Percentiles rank a stretch among this genome's conserved stretches.
These are phyloP conservation scores for Paecilomyces formosus DNA, from an alignment of 2,329 filamentous ascomycete genomes.

Conservation along the genomic window DNA sequence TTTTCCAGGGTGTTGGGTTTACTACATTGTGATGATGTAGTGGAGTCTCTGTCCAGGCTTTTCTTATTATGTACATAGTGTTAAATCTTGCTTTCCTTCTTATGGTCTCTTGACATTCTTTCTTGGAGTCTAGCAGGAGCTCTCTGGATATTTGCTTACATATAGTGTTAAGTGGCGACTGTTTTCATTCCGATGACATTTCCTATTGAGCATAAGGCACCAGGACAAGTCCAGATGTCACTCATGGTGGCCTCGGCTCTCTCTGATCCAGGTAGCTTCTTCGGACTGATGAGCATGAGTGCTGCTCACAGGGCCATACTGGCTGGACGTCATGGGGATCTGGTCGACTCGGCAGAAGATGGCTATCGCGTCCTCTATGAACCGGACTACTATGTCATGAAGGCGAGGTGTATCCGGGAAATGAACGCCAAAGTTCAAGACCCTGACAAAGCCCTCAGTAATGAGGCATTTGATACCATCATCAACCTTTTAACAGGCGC, in stretches of 20 bases:
- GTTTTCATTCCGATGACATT: conserved; percentile 34
- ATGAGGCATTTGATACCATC: conserved; percentile 30
- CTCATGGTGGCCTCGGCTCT: conserved; percentile 25
- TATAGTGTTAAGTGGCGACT: conserved; percentile 15
- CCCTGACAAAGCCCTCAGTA: conserved; percentile 17
- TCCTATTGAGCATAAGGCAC: conserved; percentile 20
- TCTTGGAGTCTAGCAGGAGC: background rate
- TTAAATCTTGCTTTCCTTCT: background rate
- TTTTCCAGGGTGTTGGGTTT: background rate
- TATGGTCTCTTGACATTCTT: background rate
- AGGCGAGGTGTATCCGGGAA: conserved; percentile 25
- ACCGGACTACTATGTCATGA: conserved; percentile 32
- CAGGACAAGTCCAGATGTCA: conserved; percentile 17
- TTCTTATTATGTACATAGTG: background rate
- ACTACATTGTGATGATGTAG: background rate
- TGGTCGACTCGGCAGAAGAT: conserved; percentile 9
- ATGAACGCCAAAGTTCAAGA: conserved; percentile 25
- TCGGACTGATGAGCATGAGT: conserved; percentile 31
- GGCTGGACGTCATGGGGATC: conserved; percentile 16
- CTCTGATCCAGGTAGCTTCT: conserved; percentile 29
- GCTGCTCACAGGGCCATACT: conserved; percentile 32
- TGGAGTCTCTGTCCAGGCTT: background rate
- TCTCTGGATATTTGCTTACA: conserved; percentile 12
- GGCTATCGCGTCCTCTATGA: conserved; percentile 18
- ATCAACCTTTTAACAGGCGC: conserved; percentile 29